These are phyloP conservation scores for Penicillium psychrofluorescens DNA, from an alignment of 495 filamentous ascomycete genomes.

Conservation along the genomic window DNA sequence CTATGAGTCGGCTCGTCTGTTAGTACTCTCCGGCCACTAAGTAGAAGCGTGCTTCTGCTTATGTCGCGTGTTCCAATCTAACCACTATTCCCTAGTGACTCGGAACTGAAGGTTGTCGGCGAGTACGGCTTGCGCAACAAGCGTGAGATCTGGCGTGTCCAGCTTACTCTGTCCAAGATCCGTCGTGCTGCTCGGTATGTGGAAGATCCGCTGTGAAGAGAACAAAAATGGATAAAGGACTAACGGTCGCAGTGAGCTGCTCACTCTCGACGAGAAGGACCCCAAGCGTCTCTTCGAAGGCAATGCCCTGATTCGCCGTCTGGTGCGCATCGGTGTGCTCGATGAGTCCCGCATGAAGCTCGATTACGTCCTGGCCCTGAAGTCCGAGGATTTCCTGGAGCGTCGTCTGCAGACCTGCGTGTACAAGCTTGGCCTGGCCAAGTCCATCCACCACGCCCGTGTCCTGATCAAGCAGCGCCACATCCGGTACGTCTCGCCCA, in stretches of 20 bases:
- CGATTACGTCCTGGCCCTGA: conserved; percentile 99
- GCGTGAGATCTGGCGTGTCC: conserved; percentile 99
- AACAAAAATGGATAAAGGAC: not conserved
- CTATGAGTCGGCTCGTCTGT: conserved; percentile 99
- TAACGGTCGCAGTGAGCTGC: conserved; percentile 69
- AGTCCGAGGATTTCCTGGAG: conserved; percentile 98
- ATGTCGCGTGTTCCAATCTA: conserved; percentile 66
- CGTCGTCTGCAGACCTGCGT: conserved; percentile 98
- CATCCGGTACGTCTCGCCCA: conserved; percentile 60
- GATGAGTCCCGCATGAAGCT: conserved; percentile 99
- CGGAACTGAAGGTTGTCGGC: conserved; percentile 97
- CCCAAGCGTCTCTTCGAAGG: conserved; percentile 99
- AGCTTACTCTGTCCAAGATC: conserved; percentile 99
- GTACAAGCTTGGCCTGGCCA: conserved; percentile 99
- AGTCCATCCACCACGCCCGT: conserved; percentile 99
- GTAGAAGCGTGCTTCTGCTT: conserved; percentile 92
- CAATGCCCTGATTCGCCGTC: conserved; percentile 99
- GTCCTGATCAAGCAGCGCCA: conserved; percentile 98
- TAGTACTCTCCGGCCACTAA: conserved; percentile 93
- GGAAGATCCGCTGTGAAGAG: not conserved
- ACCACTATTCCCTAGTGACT: conserved; percentile 65
- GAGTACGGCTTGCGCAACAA: conserved; percentile 99
- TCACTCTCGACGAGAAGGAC: conserved; percentile 99
- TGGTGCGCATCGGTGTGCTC: conserved; percentile 98
- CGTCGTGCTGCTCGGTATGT: conserved; percentile 99